Evolutionary conservation across 2,329 filamentous ascomycete species (phyloP).

Genomic region (Daldinia sp.): DNA sequence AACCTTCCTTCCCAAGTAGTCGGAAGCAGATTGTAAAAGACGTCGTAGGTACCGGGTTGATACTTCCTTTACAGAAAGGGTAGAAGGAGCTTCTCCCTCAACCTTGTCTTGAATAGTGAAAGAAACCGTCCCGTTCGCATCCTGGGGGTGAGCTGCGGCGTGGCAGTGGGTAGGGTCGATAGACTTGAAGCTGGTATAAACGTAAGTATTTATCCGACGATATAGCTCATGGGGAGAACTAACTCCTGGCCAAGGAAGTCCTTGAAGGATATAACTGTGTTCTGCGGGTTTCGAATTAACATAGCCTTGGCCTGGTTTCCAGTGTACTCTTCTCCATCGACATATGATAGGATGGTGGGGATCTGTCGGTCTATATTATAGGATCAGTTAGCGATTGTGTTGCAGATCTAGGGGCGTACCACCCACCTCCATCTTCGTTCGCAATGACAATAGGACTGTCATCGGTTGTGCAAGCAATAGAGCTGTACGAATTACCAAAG

Average conservation of each 20-base stretch:
- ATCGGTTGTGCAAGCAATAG: constrained; percentile 91
- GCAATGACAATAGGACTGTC: constrained; percentile 98
- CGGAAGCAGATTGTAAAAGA: constrained; percentile 82
- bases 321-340: constrained; percentile 95
- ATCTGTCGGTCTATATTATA: constrained; percentile 84
- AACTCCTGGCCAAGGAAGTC: constrained; percentile 96
- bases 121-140: constrained; percentile 73
- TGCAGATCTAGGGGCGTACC: background rate
- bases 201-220: background rate
- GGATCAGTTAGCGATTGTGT: constrained; percentile 30
- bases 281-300: constrained; percentile 88
- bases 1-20: constrained; percentile 91
- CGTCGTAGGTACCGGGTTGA: constrained; percentile 85
- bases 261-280: constrained; percentile 95
- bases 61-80: constrained; percentile 79
- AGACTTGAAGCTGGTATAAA: constrained; percentile 74
- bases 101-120: constrained; percentile 85
- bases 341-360: constrained; percentile 91
- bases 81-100: constrained; percentile 68
- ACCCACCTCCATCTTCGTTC: constrained; percentile 91
- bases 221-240: constrained; percentile 43
- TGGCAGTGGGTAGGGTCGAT: constrained; percentile 97
- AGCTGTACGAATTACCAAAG: constrained; percentile 98
- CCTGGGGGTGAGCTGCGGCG: constrained; percentile 87
- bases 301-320: constrained; percentile 95